A percentile compares a stretch with the other conserved stretches of the same genome.
phyloP scores from a whole-genome alignment of 306 rosid genomes.

The Sindora glabra region DNA sequence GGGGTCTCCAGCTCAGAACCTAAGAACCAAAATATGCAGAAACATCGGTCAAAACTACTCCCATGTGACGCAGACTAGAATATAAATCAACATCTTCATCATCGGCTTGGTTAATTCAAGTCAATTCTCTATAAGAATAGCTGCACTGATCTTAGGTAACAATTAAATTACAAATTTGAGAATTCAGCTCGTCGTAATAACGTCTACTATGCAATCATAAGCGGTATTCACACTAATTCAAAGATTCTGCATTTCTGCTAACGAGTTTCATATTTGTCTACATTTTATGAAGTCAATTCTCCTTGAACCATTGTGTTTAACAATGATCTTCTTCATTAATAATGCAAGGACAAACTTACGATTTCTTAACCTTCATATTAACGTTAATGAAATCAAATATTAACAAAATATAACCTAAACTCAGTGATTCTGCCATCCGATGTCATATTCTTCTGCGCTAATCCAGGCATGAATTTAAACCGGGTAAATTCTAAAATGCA shows the following conservation, averaged over 20 bases:
- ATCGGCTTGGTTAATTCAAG: background rate
- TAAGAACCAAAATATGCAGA: constrained; percentile 18
- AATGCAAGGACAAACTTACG: no score
- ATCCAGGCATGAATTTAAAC: background rate
- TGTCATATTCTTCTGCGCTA: no score
- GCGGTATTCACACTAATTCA: background rate
- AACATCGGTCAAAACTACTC: background rate
- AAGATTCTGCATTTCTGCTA: background rate
- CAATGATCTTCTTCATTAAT: no score
- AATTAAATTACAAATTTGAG: background rate
- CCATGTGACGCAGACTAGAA: background rate
- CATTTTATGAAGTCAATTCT: constrained; percentile 11
- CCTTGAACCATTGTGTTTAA: no score
- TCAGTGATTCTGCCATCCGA: no score
- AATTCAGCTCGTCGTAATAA: background rate
- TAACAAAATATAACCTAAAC: no score
- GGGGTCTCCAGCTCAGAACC: constrained; percentile 91
- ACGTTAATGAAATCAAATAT: no score
- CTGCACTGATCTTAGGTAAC: background rate
- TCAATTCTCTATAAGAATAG: constrained; percentile 1
- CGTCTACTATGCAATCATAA: constrained; percentile 4
- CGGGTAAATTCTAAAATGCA: background rate
- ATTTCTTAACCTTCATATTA: no score
- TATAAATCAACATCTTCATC: background rate
- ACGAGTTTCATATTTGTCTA: background rate